Evolutionary conservation across 805 yeast species (phyloP), one percentile per base, ranked within the genome.

Genomic region (Saccharomycopsis vini): DNA sequence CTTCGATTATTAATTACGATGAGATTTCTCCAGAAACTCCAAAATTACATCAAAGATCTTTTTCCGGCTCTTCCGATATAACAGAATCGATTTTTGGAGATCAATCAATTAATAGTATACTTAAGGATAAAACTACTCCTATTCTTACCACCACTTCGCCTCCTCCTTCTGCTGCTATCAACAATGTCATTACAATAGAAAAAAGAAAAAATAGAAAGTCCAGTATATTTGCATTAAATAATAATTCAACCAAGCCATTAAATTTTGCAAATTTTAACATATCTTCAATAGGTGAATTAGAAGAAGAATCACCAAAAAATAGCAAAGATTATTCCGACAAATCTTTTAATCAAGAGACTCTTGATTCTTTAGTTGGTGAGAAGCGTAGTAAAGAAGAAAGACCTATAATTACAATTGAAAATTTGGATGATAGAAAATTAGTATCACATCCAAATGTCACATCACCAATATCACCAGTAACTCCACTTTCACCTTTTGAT

Each of bases 401-500:
- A 13, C 18, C 32, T 10, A 19, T n/a, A 5, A 37, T 30, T 30
- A 15, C 19, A 20, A 36, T 10, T n/a, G 13, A 20, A 36, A 36
- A 7, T 12, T 9, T 26, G n/a, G n/a, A 15, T 10, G 39, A 21
- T 36, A n/a, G 19, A 7, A n/a, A 10, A 7, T 12, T 9, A 15
- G 2, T n/a, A 32, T 32, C 36, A 32, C 36, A 19, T 15, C 10
- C 21, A 19, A 21, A 13, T 16, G 12, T 43, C 4, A 34, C 42
- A 2, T 36, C 47, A 7, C 45, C 48, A 18, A 42, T 45, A 7
- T 42, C 49, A 16, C 51, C 51, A 24, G 49, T 48, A n/a, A 48
- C 49, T 7, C 51, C 51, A n/a, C 19, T 39, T 21, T 48, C 51
- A 4, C 51, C 51, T 10, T 48, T 48, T 32, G 41, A 16, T 22